Conservation (phyloP, 169 alveolate species). For the Cryptosporidium viatorum region DNA sequence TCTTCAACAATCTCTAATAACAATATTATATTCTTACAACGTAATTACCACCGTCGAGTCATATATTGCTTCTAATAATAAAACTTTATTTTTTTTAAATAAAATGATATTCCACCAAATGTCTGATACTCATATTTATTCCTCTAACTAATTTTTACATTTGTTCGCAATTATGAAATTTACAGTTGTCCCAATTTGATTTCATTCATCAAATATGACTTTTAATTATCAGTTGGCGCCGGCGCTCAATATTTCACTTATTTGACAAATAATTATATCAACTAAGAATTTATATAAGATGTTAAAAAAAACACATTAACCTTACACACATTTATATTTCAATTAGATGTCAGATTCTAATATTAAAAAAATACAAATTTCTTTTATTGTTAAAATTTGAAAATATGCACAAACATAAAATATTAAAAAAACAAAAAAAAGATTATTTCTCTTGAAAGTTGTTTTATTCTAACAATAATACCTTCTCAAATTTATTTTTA, state of each 20-base stretch:
- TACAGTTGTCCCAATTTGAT: no score
- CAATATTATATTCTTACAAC: no score
- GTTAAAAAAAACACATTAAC: neutral
- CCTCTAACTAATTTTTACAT: neutral
- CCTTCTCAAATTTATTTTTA: neutral
- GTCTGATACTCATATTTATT: no score
- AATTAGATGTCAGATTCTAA: no score
- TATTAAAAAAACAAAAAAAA: no score
- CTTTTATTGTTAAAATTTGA: neutral
- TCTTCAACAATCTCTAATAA: no score
- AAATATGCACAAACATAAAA: no score
- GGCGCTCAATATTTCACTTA: neutral
- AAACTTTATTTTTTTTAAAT: no score
- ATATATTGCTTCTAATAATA: neutral
- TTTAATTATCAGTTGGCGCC: neutral
- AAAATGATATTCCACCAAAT: neutral
- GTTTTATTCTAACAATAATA: neutral
- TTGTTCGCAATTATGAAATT: neutral
- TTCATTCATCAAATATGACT: neutral
- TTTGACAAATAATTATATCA: neutral
- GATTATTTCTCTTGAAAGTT: no score
- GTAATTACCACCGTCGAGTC: neutral
- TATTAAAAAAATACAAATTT: no score
- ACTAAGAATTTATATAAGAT: neutral
- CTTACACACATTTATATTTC: no score